phyloP scores from a whole-genome alignment of 2,329 filamentous ascomycete species.

The Raffaelea deltoideospora region DNA sequence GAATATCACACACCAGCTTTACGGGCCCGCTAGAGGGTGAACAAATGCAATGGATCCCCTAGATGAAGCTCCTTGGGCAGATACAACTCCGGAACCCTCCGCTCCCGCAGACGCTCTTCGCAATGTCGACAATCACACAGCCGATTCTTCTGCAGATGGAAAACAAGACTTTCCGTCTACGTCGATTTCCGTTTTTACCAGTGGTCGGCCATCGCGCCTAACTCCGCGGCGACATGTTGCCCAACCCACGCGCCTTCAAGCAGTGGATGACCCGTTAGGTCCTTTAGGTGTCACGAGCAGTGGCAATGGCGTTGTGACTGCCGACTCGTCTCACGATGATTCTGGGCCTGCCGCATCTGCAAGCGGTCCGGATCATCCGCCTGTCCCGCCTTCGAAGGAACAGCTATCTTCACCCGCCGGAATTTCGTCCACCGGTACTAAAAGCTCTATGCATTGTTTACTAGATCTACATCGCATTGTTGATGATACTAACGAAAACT shows the following conservation, averaged over 20 bases:
- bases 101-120: constrained; percentile 3
- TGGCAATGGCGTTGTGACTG: too few species aligned
- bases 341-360: neutral
- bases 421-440: constrained; percentile 24
- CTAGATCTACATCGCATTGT: constrained; percentile 51
- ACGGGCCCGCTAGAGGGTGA: too few species aligned
- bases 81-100: constrained; percentile 19
- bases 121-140: constrained; percentile 10
- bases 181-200: constrained; percentile 15
- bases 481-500: constrained; percentile 48
- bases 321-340: too few species aligned
- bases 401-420: constrained; percentile 22
- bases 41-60: constrained; percentile 37
- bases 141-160: constrained; percentile 15
- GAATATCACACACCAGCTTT: too few species aligned
- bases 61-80: constrained; percentile 39
- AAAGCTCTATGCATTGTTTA: constrained; percentile 20
- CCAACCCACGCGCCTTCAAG: constrained; percentile 64
- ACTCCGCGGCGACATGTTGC: constrained; percentile 49
- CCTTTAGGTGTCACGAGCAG: constrained; percentile 48
- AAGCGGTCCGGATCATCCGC: constrained; percentile 29
- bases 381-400: constrained; percentile 55
- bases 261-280: constrained; percentile 58
- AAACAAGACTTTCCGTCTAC: constrained; percentile 10
- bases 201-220: constrained; percentile 27